Conservation (phyloP, 2,329 filamentous ascomycete species). For the Verticillium dahliae region DNA sequence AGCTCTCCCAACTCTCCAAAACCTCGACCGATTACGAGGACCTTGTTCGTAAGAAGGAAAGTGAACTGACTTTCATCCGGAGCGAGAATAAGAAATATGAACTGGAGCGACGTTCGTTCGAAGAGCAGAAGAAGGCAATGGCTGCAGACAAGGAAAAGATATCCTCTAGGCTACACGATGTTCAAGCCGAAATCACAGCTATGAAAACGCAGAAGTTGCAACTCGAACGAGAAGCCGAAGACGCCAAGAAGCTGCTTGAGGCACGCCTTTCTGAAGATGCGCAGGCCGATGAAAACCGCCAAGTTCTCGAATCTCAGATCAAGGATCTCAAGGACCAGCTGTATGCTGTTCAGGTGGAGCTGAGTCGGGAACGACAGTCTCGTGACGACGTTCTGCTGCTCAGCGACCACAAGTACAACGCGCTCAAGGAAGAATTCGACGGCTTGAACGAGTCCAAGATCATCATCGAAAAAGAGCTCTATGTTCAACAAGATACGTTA, state of each 20-base stretch:
- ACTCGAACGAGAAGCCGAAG: constrained; percentile 79
- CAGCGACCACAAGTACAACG: constrained; percentile 78
- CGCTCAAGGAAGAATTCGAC: constrained; percentile 78
- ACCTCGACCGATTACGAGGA: constrained; percentile 96
- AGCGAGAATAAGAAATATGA: constrained; percentile 79
- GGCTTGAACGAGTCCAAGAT: constrained; percentile 90
- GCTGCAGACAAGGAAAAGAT: constrained; percentile 73
- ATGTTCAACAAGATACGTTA: constrained; percentile 87
- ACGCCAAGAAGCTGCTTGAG: constrained; percentile 80
- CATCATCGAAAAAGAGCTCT: constrained; percentile 95
- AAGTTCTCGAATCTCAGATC: constrained; percentile 80
- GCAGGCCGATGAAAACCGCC: constrained; percentile 73
- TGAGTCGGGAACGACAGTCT: constrained; percentile 87
- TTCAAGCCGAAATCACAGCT: constrained; percentile 81
- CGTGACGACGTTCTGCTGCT: constrained; percentile 89
- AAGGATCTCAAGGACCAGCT: constrained; percentile 81
- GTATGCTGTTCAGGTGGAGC: constrained; percentile 77
- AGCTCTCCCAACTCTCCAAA: constrained; percentile 78
- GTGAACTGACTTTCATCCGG: constrained; percentile 79
- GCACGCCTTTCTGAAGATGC: constrained; percentile 85
- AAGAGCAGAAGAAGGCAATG: constrained; percentile 69
- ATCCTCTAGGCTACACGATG: constrained; percentile 67
- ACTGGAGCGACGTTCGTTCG: constrained; percentile 69
- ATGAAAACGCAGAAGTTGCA: constrained; percentile 79
- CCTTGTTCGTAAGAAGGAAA: constrained; percentile 86